Base-by-base conservation (phyloP, 2,329 filamentous ascomycete species). In the Colletotrichum sp. region DNA sequence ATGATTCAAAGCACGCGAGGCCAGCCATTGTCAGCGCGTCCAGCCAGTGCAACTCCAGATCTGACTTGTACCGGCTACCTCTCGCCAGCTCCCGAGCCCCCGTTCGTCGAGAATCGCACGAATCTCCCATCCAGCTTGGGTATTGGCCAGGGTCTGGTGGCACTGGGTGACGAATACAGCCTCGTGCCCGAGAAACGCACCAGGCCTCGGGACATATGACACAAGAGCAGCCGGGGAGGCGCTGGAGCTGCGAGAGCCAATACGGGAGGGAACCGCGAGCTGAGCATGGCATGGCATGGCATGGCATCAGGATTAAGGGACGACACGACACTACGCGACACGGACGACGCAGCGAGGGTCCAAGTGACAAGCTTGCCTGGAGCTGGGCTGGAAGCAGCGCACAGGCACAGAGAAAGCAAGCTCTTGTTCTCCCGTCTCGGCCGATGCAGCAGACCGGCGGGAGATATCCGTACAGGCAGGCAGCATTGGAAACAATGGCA, bases 171-270 rank as follows among this genome's bases (percentile, higher is more conserved):
- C 63, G 55, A 64, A 64, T 72, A 67, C 69, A 63, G 69, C 32
- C 73, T 76, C 73, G 73, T 73, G 73, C 59, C 73, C 55, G 55
- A 55, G 32, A 11, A 19, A 68, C 71, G 25, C 39, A n/a, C 36
- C 66, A 39, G 55, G 25, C 29, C 39, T 66, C 19, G 27, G 61
- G 27, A 59, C 67, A 49, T 61, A 49, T 55, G 67, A 65, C 44
- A 64, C 72, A 49, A 49, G 49, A 61, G 66, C 44, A n/a, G 19
- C 69, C 8, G 65, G 69, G 69, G 39, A 57, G 39, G n/a, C 52
- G 15, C 19, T 52, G 44, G 44, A 52, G 44, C 44, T 52, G 22
- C 36, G 6, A 29, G 68, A 15, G 4, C 19, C 7, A 66, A 32
- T 34, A n/a, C 25, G 19, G 62, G 68, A 49, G n/a, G 34, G 13